These are phyloP conservation scores for Termitomyces sp. DNA, from an alignment of 768 basidiomycete species.

Conservation along the genomic window DNA sequence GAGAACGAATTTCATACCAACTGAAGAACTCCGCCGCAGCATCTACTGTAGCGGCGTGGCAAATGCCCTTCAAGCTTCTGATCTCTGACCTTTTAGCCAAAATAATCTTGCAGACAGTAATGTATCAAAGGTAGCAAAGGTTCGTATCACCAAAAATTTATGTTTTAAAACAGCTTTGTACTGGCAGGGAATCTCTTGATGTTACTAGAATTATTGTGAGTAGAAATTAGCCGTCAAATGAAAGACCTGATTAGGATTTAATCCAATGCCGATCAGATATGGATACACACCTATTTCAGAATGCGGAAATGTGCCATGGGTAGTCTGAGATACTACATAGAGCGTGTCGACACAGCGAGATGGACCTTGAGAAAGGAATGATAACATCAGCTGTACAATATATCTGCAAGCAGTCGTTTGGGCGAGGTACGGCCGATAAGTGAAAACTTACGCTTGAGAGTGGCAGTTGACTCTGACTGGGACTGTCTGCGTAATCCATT, in stretches of 20 bases:
- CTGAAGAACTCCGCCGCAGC: not conserved
- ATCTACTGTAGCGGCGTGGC: not conserved
- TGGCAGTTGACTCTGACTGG: not conserved
- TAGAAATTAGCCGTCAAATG: not conserved
- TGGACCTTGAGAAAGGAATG: not conserved
- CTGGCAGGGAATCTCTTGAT: not conserved
- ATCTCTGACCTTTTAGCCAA: not conserved
- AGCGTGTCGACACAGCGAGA: not conserved
- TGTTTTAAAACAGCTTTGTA: not conserved
- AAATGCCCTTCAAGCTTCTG: not conserved
- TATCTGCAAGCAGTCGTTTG: not conserved
- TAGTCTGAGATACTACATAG: not conserved
- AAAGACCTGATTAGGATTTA: not conserved
- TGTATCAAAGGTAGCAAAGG: not conserved
- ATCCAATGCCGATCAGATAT: not conserved
- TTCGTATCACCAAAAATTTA: not conserved
- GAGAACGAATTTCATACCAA: not conserved
- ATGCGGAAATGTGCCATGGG: not conserved
- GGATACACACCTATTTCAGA: not conserved
- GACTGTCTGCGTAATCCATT: not conserved
- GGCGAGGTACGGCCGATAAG: not conserved
- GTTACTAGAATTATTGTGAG: not conserved
- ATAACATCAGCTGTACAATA: not conserved
- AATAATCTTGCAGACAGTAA: not conserved
- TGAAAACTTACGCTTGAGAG: not conserved